phyloP scores from a whole-genome alignment of 2,329 filamentous ascomycete genomes.

The Paracoccidioides lutzii region DNA sequence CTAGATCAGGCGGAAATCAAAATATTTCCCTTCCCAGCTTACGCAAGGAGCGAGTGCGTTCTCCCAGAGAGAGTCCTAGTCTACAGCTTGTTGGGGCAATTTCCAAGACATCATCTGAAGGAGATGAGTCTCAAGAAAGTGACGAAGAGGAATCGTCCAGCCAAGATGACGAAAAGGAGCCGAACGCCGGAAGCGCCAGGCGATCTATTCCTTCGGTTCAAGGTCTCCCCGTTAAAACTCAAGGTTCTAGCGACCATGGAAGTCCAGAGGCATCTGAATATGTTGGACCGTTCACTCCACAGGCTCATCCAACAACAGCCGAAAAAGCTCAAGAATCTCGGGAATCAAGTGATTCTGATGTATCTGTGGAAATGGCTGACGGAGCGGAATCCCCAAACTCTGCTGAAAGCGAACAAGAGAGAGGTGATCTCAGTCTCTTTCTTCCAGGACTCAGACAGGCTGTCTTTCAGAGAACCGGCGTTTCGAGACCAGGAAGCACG shows the following conservation, averaged over 20 bases:
- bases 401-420: neutral
- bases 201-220: neutral
- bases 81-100: neutral
- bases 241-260: neutral
- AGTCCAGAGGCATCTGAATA: neutral
- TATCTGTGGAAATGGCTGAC: neutral
- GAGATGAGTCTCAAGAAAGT: neutral
- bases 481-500: constrained; percentile 8
- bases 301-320: too few species aligned
- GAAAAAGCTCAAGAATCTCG: neutral
- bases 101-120: neutral
- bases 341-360: neutral
- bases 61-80: neutral
- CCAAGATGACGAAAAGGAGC: neutral
- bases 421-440: neutral
- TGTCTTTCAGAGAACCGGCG: constrained; percentile 9
- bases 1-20: neutral
- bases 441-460: constrained; percentile 7
- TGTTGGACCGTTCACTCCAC: neutral
- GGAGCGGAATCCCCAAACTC: neutral
- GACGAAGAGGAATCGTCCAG: neutral
- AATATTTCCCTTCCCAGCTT: neutral
- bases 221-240: neutral
- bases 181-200: neutral
- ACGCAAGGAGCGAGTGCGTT: neutral